phyloP scores from a whole-genome alignment of 352 stramenopile species.

The Pythium aquatile region DNA sequence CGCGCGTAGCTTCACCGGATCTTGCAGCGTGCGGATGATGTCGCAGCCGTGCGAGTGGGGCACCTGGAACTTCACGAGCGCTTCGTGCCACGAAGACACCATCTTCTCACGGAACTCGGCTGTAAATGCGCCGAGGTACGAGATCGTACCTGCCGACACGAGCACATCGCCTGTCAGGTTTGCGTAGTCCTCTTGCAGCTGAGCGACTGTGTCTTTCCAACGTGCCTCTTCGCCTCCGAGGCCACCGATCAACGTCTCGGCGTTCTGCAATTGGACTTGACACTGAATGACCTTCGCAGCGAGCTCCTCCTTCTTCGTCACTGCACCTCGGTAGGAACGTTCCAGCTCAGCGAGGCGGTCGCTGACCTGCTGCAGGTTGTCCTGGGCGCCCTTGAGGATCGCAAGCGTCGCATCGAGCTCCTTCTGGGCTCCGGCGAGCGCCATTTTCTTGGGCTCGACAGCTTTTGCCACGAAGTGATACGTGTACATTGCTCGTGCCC shows the following conservation, averaged over 20 bases:
- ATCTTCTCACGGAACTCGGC: slow-evolving; percentile 79
- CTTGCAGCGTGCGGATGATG: slow-evolving; percentile 81
- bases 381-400: slow-evolving; percentile 51
- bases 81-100: slow-evolving; percentile 63
- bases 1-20: slow-evolving; percentile 84
- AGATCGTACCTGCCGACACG: slow-evolving; percentile 84
- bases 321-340: slow-evolving; percentile 76
- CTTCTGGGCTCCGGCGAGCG: slow-evolving; percentile 50
- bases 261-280: slow-evolving; percentile 88
- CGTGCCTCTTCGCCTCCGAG: slow-evolving; percentile 82
- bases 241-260: slow-evolving; percentile 80
- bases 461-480: slow-evolving; percentile 85
- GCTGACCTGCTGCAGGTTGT: slow-evolving; percentile 78
- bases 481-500: slow-evolving; percentile 81
- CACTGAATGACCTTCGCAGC: slow-evolving; percentile 87
- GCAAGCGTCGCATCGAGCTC: slow-evolving; percentile 57
- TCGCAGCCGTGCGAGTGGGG: slow-evolving; percentile 83
- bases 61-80: slow-evolving; percentile 53
- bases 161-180: slow-evolving; percentile 86
- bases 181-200: slow-evolving; percentile 70
- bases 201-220: slow-evolving; percentile 81
- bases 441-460: slow-evolving; percentile 76
- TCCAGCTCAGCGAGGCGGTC: slow-evolving; percentile 85
- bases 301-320: slow-evolving; percentile 91
- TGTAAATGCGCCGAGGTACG: slow-evolving; percentile 86